A percentile compares a stretch with the other conserved stretches of the same genome.
These are phyloP conservation scores for Lichtheimia ramosa DNA, from an alignment of 371 early-diverging fungal species.

Conservation along the genomic window DNA sequence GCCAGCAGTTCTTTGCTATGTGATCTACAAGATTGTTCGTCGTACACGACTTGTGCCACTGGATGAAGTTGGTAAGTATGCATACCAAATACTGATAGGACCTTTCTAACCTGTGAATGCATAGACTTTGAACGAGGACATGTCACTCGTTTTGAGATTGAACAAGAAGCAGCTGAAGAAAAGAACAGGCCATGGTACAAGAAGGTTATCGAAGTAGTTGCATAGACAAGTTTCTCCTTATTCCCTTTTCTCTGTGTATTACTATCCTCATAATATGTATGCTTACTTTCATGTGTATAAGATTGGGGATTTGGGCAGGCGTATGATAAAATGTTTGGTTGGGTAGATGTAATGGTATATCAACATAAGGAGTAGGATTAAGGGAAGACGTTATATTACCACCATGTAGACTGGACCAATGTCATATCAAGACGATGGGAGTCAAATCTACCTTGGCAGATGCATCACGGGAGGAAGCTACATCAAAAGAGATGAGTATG, in stretches of 20 bases:
- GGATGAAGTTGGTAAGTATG: constrained; percentile 43
- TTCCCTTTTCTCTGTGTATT: background rate
- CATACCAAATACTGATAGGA: background rate
- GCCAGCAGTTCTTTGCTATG: constrained; percentile 44
- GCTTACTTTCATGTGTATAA: too few relatives aligned
- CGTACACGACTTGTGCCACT: constrained; percentile 58
- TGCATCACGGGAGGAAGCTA: too few relatives aligned
- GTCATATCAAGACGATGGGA: too few relatives aligned
- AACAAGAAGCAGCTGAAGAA: constrained; percentile 27
- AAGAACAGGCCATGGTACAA: constrained; percentile 8
- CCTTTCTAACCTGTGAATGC: background rate
- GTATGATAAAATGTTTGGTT: too few relatives aligned
- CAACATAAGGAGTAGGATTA: too few relatives aligned
- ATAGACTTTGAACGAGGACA: constrained; percentile 28
- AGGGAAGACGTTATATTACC: too few relatives aligned
- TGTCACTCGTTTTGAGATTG: constrained; percentile 29
- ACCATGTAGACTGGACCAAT: too few relatives aligned
- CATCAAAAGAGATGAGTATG: too few relatives aligned
- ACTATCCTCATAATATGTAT: background rate
- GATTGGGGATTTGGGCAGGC: too few relatives aligned
- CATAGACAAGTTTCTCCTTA: background rate
- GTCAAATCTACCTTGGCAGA: too few relatives aligned
- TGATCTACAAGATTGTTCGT: constrained; percentile 46
- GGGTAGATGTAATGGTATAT: too few relatives aligned
- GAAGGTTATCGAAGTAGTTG: constrained; percentile 1